Conservation (phyloP, 495 filamentous ascomycete species). For the Oleoguttula mirabilis region DNA sequence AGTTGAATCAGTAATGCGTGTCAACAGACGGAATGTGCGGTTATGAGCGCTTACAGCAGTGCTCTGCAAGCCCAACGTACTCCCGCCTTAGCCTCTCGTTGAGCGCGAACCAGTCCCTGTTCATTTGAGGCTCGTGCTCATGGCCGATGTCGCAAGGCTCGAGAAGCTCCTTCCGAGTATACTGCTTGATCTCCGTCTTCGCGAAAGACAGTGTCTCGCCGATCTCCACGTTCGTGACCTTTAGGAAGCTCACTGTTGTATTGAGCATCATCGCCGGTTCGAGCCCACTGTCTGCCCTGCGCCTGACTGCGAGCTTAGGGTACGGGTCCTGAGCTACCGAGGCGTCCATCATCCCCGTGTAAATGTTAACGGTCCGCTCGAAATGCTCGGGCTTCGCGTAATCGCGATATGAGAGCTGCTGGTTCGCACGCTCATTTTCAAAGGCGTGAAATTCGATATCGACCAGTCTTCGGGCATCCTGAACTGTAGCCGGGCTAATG, state of each 20-base stretch:
- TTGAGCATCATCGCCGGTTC: not conserved
- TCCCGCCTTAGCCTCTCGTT: constrained; percentile 14
- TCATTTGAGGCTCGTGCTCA: constrained; percentile 15
- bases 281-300: not conserved
- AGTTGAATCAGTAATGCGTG: not conserved
- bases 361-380: constrained; percentile 11
- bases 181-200: constrained; percentile 13
- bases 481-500: constrained; percentile 1
- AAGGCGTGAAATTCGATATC: constrained; percentile 21
- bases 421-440: constrained; percentile 15
- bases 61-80: constrained; percentile 9
- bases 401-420: constrained; percentile 15
- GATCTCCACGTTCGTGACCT: constrained; percentile 9
- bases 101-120: constrained; percentile 17
- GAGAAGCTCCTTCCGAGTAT: constrained; percentile 5
- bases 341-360: constrained; percentile 1
- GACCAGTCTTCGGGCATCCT: constrained; percentile 17
- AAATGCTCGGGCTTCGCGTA: constrained; percentile 14
- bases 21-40: not conserved
- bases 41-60: constrained; percentile 12
- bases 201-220: constrained; percentile 13
- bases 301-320: not conserved
- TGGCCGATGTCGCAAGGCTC: constrained; percentile 12
- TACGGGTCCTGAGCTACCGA: not conserved
- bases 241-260: constrained; percentile 6